Evolutionary conservation across 2,329 filamentous ascomycete species (phyloP).

Genomic region (Aspergillus novofumigatus): DNA sequence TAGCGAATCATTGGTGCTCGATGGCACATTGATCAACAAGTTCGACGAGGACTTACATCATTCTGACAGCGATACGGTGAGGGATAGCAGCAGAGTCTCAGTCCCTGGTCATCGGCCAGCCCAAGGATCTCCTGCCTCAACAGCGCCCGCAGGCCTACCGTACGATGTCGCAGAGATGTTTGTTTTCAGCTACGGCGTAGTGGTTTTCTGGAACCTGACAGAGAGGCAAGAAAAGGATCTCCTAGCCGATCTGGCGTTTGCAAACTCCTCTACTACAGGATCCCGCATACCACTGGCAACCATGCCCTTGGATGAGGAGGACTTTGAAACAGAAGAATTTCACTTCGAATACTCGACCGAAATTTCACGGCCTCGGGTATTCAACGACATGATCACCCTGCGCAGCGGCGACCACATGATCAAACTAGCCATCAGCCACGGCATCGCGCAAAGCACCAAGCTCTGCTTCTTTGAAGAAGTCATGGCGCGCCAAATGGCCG

Average conservation of each 20-base stretch:
- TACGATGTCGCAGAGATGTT: conserved; percentile 79
- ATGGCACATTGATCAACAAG: not conserved
- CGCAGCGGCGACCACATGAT: conserved; percentile 97
- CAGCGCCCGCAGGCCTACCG: conserved; percentile 65
- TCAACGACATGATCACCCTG: conserved; percentile 99
- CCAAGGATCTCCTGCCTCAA: conserved; percentile 47
- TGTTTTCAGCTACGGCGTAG: conserved; percentile 93
- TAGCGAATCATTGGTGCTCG: conserved; percentile 1
- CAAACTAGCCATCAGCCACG: conserved; percentile 94
- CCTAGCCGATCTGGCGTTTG: conserved; percentile 89
- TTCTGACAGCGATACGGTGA: conserved; percentile 9
- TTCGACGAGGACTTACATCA: conserved; percentile 24
- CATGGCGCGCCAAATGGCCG: conserved; percentile 90
- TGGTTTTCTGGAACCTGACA: conserved; percentile 98
- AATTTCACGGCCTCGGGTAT: conserved; percentile 83
- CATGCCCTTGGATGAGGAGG: conserved; percentile 75
- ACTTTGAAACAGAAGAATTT: conserved; percentile 97
- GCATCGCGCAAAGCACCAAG: conserved; percentile 95
- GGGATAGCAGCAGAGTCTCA: conserved; percentile 9
- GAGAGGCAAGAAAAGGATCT: conserved; percentile 96
- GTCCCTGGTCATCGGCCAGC: conserved; percentile 21
- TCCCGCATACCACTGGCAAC: conserved; percentile 62
- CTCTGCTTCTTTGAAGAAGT: conserved; percentile 92
- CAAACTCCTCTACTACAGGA: conserved; percentile 42
- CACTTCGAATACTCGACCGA: conserved; percentile 94